A percentile compares a stretch with the other conserved stretches of the same genome.
These are phyloP conservation scores for Alnus glutinosa DNA, from an alignment of 306 rosid genomes.

Conservation along the genomic window DNA sequence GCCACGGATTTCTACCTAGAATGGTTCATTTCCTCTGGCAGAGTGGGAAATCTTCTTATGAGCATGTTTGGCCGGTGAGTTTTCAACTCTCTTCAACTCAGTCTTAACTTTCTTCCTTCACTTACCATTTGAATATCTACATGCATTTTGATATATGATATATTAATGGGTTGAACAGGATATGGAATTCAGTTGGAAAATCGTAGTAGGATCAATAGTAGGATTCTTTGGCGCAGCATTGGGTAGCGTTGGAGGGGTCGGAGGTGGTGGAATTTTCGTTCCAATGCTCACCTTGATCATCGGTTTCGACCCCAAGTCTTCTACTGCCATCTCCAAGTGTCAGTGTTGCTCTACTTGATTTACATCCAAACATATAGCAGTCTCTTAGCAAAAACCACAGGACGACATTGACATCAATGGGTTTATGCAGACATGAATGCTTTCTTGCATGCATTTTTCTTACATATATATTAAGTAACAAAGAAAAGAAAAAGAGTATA, in stretches of 20 bases:
- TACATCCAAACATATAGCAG: not conserved
- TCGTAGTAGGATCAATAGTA: conserved; percentile 60
- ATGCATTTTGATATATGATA: conserved; percentile 21
- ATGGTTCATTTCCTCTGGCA: conserved; percentile 54
- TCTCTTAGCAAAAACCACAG: not conserved
- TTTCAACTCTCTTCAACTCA: not conserved
- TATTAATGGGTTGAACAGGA: conserved; percentile 56
- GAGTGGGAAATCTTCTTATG: conserved; percentile 52
- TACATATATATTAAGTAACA: not conserved
- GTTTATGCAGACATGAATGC: not conserved
- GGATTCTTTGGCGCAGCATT: conserved; percentile 90
- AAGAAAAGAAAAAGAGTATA: not conserved
- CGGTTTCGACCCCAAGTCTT: conserved; percentile 88
- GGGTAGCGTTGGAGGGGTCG: conserved; percentile 91
- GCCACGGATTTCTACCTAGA: conserved; percentile 36
- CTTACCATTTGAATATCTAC: not conserved
- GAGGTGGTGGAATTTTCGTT: conserved; percentile 87
- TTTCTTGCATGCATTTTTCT: not conserved
- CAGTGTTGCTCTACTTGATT: conserved; percentile 31
- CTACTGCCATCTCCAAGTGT: conserved; percentile 87
- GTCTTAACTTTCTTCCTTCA: not conserved
- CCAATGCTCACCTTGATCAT: conserved; percentile 83
- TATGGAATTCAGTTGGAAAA: conserved; percentile 78
- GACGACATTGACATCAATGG: not conserved
- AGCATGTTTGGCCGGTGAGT: conserved; percentile 85